Conservation (phyloP, 2,329 filamentous ascomycete species). For the Ciborinia camelliae region DNA sequence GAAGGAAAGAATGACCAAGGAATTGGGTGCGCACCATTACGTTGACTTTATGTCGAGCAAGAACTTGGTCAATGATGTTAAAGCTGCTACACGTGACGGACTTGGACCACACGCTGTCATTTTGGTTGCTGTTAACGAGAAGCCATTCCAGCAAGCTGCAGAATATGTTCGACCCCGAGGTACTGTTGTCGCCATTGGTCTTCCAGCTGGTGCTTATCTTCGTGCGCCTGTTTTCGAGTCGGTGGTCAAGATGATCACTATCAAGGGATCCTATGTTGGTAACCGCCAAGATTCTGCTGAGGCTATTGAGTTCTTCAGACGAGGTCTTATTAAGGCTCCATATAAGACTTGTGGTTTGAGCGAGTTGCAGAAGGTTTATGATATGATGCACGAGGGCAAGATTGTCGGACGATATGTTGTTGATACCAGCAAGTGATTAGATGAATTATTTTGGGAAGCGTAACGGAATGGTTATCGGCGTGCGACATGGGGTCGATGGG, state of each 20-base stretch:
- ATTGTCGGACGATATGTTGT: conserved; percentile 78
- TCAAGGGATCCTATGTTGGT: conserved; percentile 91
- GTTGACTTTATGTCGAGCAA: conserved; percentile 76
- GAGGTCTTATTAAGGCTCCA: conserved; percentile 76
- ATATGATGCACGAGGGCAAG: conserved; percentile 66
- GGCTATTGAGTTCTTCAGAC: conserved; percentile 83
- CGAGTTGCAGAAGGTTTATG: conserved; percentile 76
- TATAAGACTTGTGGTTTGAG: conserved; percentile 81
- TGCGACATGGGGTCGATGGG: not conserved
- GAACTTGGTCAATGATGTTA: conserved; percentile 81
- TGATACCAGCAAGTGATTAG: conserved; percentile 62
- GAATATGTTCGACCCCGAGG: conserved; percentile 81
- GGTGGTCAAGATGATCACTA: conserved; percentile 84
- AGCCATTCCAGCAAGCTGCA: conserved; percentile 92
- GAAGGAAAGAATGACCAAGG: conserved; percentile 67
- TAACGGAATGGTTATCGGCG: not conserved
- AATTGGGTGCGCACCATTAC: conserved; percentile 68
- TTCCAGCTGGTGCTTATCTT: conserved; percentile 77
- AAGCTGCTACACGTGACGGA: conserved; percentile 75
- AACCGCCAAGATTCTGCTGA: conserved; percentile 86
- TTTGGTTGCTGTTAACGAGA: conserved; percentile 81
- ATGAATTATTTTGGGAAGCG: not conserved
- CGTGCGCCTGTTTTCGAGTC: conserved; percentile 85
- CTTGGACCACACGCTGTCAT: conserved; percentile 85
- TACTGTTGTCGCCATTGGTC: conserved; percentile 81